These are phyloP conservation scores for Tripterygium wilfordii DNA, from an alignment of 177 flowering plant genomes.

Conservation along the genomic window DNA sequence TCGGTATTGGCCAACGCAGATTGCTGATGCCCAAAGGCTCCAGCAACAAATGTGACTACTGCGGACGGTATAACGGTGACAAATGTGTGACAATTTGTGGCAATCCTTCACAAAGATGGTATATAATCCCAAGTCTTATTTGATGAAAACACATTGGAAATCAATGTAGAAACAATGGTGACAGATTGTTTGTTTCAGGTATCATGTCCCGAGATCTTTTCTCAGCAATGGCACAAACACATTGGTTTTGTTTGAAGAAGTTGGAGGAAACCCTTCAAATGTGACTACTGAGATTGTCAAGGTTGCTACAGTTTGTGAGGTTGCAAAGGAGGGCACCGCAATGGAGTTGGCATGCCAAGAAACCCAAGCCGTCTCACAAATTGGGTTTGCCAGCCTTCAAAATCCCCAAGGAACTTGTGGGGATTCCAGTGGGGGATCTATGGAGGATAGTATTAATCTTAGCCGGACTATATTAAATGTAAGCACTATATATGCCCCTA, in stretches of 20 bases:
- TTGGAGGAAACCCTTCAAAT: constrained; percentile 10
- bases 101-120: constrained; percentile 18
- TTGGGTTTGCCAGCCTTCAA: constrained; percentile 15
- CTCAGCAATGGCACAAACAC: constrained; percentile 5
- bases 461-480: no score
- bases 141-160: no score
- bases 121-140: no score
- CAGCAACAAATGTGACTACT: constrained; percentile 12
- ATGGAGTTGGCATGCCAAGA: constrained; percentile 14
- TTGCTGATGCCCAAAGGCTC: constrained; percentile 19
- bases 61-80: background rate
- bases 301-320: constrained; percentile 2
- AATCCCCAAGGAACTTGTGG: constrained; percentile 16
- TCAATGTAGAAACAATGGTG: no score
- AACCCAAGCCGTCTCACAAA: constrained; percentile 1
- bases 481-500: no score
- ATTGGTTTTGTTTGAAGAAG: constrained; percentile 14
- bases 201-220: constrained; percentile 15
- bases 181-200: no score
- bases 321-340: constrained; percentile 2
- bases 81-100: constrained; percentile 10
- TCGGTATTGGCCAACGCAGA: constrained; percentile 36
- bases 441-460: background rate
- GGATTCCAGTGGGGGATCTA: background rate
- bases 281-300: constrained; percentile 3